phyloP scores from a whole-genome alignment of 805 yeast species.

The Yamadazyma takamatsuzukensis region DNA sequence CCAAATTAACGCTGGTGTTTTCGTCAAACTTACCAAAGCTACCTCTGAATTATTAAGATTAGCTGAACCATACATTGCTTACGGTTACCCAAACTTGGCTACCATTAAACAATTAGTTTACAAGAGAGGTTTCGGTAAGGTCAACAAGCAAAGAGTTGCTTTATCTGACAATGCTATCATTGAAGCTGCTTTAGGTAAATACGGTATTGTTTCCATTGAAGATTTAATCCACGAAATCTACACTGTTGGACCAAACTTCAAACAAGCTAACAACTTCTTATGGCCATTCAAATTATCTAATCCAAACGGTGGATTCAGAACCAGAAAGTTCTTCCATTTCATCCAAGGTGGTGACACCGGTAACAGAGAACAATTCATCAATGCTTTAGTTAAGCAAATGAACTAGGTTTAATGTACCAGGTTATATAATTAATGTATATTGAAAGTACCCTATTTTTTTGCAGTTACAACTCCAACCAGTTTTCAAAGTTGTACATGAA shows the following conservation, averaged over 20 bases:
- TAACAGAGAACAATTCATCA: slow-evolving; percentile 96
- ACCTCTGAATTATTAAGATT: slow-evolving; percentile 87
- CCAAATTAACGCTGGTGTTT: slow-evolving; percentile 93
- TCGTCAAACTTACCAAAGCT: slow-evolving; percentile 94
- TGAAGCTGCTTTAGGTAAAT: slow-evolving; percentile 86
- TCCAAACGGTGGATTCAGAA: slow-evolving; percentile 98
- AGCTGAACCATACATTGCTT: slow-evolving; percentile 95
- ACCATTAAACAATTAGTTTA: slow-evolving; percentile 89
- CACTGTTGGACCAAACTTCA: slow-evolving; percentile 98
- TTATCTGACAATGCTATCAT: slow-evolving; percentile 83
- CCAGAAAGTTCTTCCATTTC: slow-evolving; percentile 95
- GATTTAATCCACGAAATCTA: slow-evolving; percentile 94
- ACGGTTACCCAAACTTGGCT: slow-evolving; percentile 94
- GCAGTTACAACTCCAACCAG: slow-evolving; percentile 9
- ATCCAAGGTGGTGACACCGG: slow-evolving; percentile 98
- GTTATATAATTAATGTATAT: slow-evolving; percentile 2
- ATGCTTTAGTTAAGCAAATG: slow-evolving; percentile 91
- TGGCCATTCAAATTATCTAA: slow-evolving; percentile 97
- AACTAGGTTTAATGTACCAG: slow-evolving; percentile 51
- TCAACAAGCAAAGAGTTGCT: slow-evolving; percentile 93
- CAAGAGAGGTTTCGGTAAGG: slow-evolving; percentile 98
- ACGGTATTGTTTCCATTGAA: slow-evolving; percentile 88
- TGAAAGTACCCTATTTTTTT: not conserved
- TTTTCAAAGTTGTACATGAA: slow-evolving; percentile 16
- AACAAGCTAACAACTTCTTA: slow-evolving; percentile 96